Percentiles rank a stretch among this genome's conserved stretches.
These are phyloP conservation scores for Lentinula lateritia DNA, from an alignment of 768 basidiomycete species.

Conservation along the genomic window DNA sequence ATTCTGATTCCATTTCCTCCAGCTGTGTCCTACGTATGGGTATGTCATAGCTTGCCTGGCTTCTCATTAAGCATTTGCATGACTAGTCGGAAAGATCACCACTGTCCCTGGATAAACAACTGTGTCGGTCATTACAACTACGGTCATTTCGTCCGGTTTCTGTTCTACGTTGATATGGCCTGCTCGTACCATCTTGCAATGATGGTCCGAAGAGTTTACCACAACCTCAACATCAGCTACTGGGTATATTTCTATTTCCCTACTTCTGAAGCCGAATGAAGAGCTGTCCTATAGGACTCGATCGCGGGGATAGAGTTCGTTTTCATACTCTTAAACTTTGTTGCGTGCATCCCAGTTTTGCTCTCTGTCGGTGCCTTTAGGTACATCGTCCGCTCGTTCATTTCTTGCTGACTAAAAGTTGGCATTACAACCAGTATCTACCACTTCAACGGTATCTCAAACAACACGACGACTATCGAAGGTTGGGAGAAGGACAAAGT, in stretches of 20 bases:
- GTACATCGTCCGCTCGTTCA: conserved; percentile 27
- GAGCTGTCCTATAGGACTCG: conserved; percentile 47
- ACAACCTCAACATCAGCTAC: conserved; percentile 34
- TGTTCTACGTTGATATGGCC: conserved; percentile 88
- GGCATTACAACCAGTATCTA: conserved; percentile 53
- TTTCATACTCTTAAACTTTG: conserved; percentile 85
- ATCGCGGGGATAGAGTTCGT: conserved; percentile 67
- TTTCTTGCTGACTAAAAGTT: not conserved
- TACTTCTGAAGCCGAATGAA: not conserved
- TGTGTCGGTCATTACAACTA: conserved; percentile 94
- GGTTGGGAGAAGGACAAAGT: conserved; percentile 97
- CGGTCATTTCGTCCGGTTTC: conserved; percentile 84
- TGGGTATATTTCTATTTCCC: conserved; percentile 39
- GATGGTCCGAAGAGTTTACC: conserved; percentile 62
- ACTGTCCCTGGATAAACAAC: conserved; percentile 92
- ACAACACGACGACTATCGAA: conserved; percentile 94
- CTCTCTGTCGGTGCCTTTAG: conserved; percentile 89
- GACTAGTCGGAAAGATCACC: conserved; percentile 54
- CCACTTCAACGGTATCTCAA: conserved; percentile 71
- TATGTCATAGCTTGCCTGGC: conserved; percentile 23
- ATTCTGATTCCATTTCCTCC: conserved; percentile 7
- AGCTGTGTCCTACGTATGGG: conserved; percentile 92
- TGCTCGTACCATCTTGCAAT: conserved; percentile 86
- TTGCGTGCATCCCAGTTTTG: conserved; percentile 78
- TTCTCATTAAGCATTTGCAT: not conserved